Evolutionary conservation across 208 protist genomes (phyloP), one percentile per base, ranked within the genome.

Genomic region (Giardia duodenalis): DNA sequence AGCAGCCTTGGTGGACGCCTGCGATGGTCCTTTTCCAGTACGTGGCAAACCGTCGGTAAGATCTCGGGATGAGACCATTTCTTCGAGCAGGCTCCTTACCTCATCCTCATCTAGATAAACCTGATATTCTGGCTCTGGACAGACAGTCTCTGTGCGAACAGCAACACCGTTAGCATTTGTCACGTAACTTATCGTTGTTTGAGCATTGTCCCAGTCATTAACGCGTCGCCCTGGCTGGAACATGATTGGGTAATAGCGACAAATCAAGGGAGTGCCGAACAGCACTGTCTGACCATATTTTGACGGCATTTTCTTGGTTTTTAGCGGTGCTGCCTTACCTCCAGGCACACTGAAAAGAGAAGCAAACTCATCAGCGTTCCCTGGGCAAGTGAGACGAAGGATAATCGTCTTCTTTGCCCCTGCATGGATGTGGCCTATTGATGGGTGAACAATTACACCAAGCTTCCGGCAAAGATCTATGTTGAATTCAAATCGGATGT

Each of bases 401-500:
- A 39, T 76, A 30, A 76, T 76, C 19, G 30, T 30, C 57, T 76
- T 76, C 57, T 76, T 76, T 76, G 57, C 30, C 30, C 57, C 57
- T 10, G 57, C 57, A 30, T 76, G 57, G 57, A 76, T 76, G 30
- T 76, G 57, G 57, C 57, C 57, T 10, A 76, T 30, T 30, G 57
- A 10, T 30, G 57, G 57, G 30, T 76, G 57, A 76, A 76, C 57
- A 30, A 76, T 76, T 10, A 76, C 57, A 39, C 57, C 57, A 76
- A 76, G 57, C 57, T 30, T 10, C 30, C 57, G 57, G 57, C 57
- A 76, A 76, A 76, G 10, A 30, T 76, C 57, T 76, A 39, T 30
- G 57, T 76, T 76, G 57, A 76, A 76, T 30, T 76, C 57, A 76
- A 76, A 76, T 39, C 57, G 57, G 57, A 76, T 76, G 30, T 76